These are phyloP conservation scores for Vicia sativa DNA, from an alignment of 306 rosid genomes.

Conservation along the genomic window DNA sequence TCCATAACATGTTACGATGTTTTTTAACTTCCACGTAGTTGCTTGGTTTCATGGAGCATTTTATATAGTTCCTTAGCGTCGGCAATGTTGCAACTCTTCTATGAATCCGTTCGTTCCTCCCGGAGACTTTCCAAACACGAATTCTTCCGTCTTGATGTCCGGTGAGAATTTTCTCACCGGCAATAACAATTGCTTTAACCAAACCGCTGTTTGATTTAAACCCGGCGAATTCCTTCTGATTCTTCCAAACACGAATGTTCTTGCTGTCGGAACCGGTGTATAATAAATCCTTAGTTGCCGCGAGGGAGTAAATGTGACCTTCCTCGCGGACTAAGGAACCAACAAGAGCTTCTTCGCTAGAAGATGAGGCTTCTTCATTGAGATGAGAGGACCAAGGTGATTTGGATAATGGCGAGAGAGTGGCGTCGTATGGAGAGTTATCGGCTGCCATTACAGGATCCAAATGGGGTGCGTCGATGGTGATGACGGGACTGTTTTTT, in stretches of 20 bases:
- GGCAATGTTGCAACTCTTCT: constrained; percentile 76
- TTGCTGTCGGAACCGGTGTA: constrained; percentile 92
- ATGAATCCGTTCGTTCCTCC: constrained; percentile 42
- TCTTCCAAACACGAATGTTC: constrained; percentile 93
- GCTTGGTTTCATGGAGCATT: constrained; percentile 71
- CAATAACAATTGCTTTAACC: constrained; percentile 75
- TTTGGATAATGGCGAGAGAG: constrained; percentile 58
- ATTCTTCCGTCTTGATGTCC: constrained; percentile 94
- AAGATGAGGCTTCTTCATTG: constrained; percentile 3
- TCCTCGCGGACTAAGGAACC: constrained; percentile 90
- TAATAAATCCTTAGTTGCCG: constrained; percentile 64
- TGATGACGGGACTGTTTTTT: constrained; percentile 12
- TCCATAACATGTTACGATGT: constrained; percentile 60
- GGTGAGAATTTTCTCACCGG: constrained; percentile 57
- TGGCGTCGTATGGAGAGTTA: constrained; percentile 25
- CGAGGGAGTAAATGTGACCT: constrained; percentile 88
- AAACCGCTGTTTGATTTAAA: constrained; percentile 81
- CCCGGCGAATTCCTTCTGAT: constrained; percentile 64
- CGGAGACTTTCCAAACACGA: constrained; percentile 71
- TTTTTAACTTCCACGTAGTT: constrained; percentile 72
- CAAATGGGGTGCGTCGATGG: constrained; percentile 14
- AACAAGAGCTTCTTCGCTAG: constrained; percentile 46
- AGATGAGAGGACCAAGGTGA: constrained; percentile 86
- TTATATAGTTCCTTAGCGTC: constrained; percentile 58
- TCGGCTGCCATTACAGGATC: constrained; percentile 37